Base-by-base conservation (phyloP, 345 rosid genomes). In the Erysimum cheiranthoides region DNA sequence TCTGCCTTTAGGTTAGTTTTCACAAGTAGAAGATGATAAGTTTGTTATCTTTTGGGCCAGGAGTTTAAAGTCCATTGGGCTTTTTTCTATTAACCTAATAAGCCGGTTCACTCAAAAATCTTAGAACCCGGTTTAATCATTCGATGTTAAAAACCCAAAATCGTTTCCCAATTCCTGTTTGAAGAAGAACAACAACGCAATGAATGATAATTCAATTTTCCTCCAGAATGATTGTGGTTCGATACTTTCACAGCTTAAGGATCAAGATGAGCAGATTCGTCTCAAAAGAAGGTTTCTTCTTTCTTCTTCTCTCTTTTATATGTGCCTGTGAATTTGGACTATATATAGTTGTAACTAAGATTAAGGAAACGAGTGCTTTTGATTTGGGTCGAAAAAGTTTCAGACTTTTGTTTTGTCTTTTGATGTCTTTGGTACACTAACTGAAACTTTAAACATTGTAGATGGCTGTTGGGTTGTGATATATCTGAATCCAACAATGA, bases 391-490 rank as follows among this genome's bases (percentile, higher is more conserved):
- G 25, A 21, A 70, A 36, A 12, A 70, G 60, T 31, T 70, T 27
- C 32, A 39, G n/a, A 30, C 66, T 69, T 74, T 47, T 5, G 45
- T 63, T 56, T 50, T 34, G 17, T 38, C 1, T 51, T 38, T 61
- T 73, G 6, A 39, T 51, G 50, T 60, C 3, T 47, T 21, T 16
- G 38, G 7, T 60, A 17, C 13, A 35, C 13, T 58, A 10, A 43
- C 56, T 40, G 25, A 16, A 7, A 27, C 2, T 3, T 14, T 39
- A 1, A 52, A 21, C 45, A 4, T 21, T 82, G 78, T 82, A 93
- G 98, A 83, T 89, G 96, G 95, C 81, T 93, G 72, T 79, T 91
- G 80, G 97, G 90, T 58, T 81, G 78, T 39, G 80, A 84, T 6
- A 25, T 81, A 7, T 75, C 88, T 66, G 77, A 76, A 66, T 71